Evolutionary conservation across 495 filamentous ascomycete species (phyloP).

Genomic region (Neurospora intermedia): DNA sequence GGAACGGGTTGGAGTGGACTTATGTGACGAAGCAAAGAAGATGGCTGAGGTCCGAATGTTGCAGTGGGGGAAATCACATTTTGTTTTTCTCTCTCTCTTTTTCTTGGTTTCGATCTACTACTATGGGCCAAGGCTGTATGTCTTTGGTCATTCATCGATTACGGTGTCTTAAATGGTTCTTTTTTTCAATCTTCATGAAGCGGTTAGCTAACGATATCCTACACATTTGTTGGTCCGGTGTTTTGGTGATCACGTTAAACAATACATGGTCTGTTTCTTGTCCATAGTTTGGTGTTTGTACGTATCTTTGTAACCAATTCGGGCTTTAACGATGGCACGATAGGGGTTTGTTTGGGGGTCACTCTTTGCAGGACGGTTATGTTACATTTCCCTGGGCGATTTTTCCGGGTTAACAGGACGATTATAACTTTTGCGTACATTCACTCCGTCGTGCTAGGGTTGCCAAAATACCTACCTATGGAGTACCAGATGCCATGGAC

Average conservation of each 20-base stretch:
- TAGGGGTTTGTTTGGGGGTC: neutral
- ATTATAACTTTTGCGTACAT: too few species aligned
- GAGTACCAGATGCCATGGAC: too few species aligned
- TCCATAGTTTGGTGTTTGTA: neutral
- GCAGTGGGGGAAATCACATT: neutral
- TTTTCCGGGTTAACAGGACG: too few species aligned
- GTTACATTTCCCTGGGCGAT: neutral
- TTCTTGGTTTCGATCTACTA: neutral
- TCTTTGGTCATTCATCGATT: neutral
- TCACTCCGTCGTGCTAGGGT: too few species aligned
- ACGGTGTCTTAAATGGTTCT: neutral
- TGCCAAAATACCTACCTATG: too few species aligned
- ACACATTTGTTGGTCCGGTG: neutral
- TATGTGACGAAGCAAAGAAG: neutral
- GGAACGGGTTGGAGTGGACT: neutral
- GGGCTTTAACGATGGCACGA: neutral
- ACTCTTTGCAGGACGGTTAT: neutral
- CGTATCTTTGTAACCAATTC: neutral
- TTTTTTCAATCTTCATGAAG: neutral
- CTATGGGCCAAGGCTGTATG: neutral
- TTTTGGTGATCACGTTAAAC: neutral
- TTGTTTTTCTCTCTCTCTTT: neutral
- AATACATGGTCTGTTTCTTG: neutral
- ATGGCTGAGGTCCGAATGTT: neutral
- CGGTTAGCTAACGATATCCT: neutral